Percentiles rank a stretch among this genome's conserved stretches.
phyloP scores from a whole-genome alignment of 83 land plant species.

The Larix sibirica region DNA sequence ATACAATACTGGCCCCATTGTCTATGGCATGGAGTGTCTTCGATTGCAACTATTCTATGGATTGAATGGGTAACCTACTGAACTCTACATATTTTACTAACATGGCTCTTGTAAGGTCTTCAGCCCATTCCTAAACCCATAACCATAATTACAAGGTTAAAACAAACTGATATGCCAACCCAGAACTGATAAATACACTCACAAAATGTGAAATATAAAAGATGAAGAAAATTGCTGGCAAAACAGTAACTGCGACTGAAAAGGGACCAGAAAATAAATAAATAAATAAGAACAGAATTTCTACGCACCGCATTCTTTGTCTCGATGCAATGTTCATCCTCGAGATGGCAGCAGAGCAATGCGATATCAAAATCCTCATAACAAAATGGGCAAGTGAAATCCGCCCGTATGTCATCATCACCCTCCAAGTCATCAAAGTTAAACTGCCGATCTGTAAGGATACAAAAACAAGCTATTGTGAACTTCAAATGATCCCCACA shows the following conservation, averaged over 20 bases:
- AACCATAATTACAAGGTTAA: background rate
- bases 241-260: background rate
- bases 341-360: conserved; percentile 80
- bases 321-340: conserved; percentile 82
- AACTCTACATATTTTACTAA: background rate
- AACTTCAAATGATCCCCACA: background rate
- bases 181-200: background rate
- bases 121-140: background rate
- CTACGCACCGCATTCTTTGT: conserved; percentile 70
- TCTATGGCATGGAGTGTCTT: too few relatives aligned
- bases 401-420: conserved; percentile 64
- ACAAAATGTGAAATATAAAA: background rate
- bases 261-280: too few relatives aligned
- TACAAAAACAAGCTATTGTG: conserved; percentile 11
- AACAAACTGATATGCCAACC: background rate
- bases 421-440: conserved; percentile 74
- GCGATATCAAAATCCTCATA: conserved; percentile 71
- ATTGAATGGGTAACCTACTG: too few relatives aligned
- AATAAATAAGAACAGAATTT: background rate
- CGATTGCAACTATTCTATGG: too few relatives aligned
- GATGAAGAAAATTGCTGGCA: background rate
- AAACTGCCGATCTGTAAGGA: conserved; percentile 43
- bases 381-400: conserved; percentile 84
- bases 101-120: background rate
- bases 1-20: too few relatives aligned